Conservation (phyloP, 331 rosid species). For the Quercus lobata region DNA sequence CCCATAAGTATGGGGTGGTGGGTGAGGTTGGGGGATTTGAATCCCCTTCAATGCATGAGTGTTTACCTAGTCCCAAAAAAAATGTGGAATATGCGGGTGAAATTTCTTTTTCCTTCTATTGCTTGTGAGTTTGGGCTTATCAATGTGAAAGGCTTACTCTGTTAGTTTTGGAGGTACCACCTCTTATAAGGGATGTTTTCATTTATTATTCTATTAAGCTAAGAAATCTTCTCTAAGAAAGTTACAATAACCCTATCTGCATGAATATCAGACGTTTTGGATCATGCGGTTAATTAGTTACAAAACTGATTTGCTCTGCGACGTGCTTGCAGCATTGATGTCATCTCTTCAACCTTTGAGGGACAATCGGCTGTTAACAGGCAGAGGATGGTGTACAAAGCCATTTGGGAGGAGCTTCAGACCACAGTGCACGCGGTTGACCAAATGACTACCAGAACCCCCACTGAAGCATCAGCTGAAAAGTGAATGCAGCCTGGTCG, state of each 20-base stretch:
- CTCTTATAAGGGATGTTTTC: not conserved
- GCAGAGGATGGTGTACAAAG: slow-evolving; percentile 96
- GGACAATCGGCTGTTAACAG: slow-evolving; percentile 89
- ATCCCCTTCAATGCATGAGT: no score
- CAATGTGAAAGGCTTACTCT: not conserved
- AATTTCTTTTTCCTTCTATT: no score
- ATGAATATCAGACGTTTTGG: not conserved
- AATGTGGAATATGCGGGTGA: no score
- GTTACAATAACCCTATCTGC: not conserved
- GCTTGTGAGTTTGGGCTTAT: no score
- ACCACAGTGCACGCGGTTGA: slow-evolving; percentile 92
- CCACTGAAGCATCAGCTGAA: slow-evolving; percentile 54
- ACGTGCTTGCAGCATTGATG: slow-evolving; percentile 58
- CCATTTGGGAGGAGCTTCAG: slow-evolving; percentile 99
- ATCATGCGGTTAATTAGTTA: not conserved
- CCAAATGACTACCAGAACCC: slow-evolving; percentile 87
- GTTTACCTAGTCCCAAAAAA: no score
- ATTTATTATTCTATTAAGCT: not conserved
- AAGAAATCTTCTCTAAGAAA: not conserved
- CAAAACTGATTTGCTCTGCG: not conserved
- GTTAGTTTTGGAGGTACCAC: not conserved
- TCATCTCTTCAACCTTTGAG: slow-evolving; percentile 73
- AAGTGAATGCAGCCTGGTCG: slow-evolving; percentile 6
- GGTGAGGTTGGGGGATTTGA: no score
- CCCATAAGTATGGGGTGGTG: no score